A percentile compares a stretch with the other conserved stretches of the same genome.
These are phyloP conservation scores for Lentinula novae-zelandiae DNA, from an alignment of 1,284 basidiomycete species.

Conservation along the genomic window DNA sequence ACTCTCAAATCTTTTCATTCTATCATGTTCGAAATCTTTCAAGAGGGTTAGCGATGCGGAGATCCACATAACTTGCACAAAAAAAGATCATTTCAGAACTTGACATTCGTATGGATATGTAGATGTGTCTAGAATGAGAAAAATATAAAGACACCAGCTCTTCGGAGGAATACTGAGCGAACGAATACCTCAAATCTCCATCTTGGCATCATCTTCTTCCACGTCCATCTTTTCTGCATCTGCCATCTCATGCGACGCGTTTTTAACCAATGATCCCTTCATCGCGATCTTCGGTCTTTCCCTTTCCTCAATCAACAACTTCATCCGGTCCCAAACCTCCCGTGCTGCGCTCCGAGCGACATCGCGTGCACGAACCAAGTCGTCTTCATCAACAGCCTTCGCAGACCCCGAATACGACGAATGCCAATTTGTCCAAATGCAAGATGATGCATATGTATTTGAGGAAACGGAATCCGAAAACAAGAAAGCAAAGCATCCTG, in stretches of 20 bases:
- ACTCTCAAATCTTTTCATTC: too few relatives aligned
- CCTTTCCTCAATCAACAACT: constrained; percentile 32
- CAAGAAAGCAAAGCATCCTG: constrained; percentile 66
- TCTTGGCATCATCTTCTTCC: constrained; percentile 27
- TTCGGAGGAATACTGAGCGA: neutral
- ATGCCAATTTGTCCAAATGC: constrained; percentile 59
- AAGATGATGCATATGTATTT: constrained; percentile 21
- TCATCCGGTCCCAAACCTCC: constrained; percentile 45
- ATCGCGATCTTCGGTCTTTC: neutral
- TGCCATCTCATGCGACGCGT: constrained; percentile 9
- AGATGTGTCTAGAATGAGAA: neutral
- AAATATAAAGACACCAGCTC: neutral
- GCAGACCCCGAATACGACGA: constrained; percentile 21
- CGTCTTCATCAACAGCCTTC: constrained; percentile 34
- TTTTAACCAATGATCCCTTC: neutral
- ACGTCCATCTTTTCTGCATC: constrained; percentile 18
- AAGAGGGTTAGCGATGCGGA: too few relatives aligned
- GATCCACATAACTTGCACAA: neutral
- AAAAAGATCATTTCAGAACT: neutral
- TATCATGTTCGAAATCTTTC: too few relatives aligned
- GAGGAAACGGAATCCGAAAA: constrained; percentile 36
- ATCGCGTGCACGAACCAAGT: constrained; percentile 39
- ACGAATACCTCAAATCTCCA: constrained; percentile 25
- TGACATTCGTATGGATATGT: neutral
- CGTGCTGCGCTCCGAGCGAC: constrained; percentile 44